Base-by-base conservation (phyloP, 164 flowering plant genomes). In the Macadamia integrifolia region DNA sequence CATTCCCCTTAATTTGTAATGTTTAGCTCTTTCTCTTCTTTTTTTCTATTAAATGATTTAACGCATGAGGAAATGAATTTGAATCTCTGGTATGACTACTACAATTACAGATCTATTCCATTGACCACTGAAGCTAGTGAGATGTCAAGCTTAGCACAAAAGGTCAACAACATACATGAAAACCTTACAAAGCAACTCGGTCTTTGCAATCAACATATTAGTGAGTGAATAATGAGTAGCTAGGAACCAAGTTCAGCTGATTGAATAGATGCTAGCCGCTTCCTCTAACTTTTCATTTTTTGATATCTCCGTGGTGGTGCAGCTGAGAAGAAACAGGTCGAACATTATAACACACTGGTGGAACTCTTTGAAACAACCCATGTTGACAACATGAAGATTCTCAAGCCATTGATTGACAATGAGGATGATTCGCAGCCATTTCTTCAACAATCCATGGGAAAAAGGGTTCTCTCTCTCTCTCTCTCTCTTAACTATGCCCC, bases 311-410 rank as follows among this genome's bases (percentile, higher is more conserved):
- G 2, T 18, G 23, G 30, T 29, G 59, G 57, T 74, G 74, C 85
- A 91, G 97, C 79, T 29, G 84, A 76, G 52, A 89, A 72, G 80
- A 84, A 53, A 68, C 73, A 78, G 11, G 11, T 64, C 17, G 91
- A 89, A 72, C 67, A 81, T 9, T 88, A 69, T 53, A 71, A 79
- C 5, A 74, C 59, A 12, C 83, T 91, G 17, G 60, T 50, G 6
- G 71, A 74, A 32, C 81, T 88, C 48, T 77, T 89, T 31, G 81
- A 82, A 6, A 74, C 68, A 9, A 69, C 60, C 66, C 96, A 91
- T 72, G 68, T 86, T 3, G 97, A 91, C 81, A 91, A 88, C 80
- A 76, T 81, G 78, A 87, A 82, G 79, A 75, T 87, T 23, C 80
- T 90, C 0, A 84, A 63, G 71, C 86, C 83, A 35, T 70, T 87